These are phyloP conservation scores for Dendrobium chrysotoxum DNA, from an alignment of 106 monocot species.

Conservation along the genomic window DNA sequence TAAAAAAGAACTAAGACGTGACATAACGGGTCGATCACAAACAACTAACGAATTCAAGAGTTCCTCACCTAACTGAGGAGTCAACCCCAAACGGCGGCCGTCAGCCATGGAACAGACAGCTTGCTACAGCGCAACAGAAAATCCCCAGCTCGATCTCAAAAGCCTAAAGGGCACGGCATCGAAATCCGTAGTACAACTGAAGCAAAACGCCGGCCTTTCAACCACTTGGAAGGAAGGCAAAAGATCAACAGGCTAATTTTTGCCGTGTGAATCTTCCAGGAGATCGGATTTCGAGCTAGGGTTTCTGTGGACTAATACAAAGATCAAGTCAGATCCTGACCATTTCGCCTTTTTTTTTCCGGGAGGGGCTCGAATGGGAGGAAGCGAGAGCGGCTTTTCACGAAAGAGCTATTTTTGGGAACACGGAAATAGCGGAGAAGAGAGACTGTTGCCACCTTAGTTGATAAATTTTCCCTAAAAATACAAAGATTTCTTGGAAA, in stretches of 20 bases:
- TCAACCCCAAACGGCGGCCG: conserved; percentile 7
- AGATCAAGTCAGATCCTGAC: neutral
- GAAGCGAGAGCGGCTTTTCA: neutral
- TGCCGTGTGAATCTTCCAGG: neutral
- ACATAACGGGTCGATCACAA: neutral
- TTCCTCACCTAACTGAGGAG: conserved; percentile 8
- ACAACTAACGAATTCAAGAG: neutral
- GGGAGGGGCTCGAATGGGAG: neutral
- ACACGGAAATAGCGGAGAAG: no score
- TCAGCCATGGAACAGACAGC: neutral
- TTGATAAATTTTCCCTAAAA: neutral
- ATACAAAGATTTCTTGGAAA: neutral
- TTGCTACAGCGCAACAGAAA: neutral
- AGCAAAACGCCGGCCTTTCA: neutral
- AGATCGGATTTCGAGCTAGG: neutral
- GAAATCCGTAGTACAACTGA: neutral
- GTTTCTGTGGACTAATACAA: neutral
- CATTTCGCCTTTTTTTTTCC: neutral
- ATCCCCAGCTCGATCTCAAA: conserved; percentile 1
- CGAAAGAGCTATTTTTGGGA: neutral
- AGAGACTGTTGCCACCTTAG: neutral
- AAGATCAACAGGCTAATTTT: neutral
- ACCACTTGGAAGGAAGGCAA: neutral
- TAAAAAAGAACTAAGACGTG: neutral
- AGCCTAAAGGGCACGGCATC: neutral